These are phyloP conservation scores for Tetrahymena elliotti DNA, from an alignment of 73 alveolate species.

Conservation along the genomic window DNA sequence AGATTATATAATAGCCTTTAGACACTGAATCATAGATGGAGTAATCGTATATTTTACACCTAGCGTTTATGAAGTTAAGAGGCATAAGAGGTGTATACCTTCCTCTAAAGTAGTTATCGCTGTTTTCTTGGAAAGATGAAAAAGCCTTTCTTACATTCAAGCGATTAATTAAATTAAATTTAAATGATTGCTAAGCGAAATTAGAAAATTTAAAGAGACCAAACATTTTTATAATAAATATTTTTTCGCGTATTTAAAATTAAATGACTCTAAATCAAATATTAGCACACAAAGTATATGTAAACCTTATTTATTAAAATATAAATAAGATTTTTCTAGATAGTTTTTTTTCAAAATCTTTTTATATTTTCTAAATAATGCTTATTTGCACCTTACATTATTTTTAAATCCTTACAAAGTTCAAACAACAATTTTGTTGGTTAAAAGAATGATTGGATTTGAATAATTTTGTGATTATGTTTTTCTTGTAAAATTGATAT, in stretches of 20 bases:
- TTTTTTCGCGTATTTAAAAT: background rate
- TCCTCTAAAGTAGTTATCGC: background rate
- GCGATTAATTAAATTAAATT: background rate
- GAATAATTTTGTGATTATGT: background rate
- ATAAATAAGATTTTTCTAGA: background rate
- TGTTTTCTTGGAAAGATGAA: background rate
- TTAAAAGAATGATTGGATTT: no score
- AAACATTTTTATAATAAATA: background rate
- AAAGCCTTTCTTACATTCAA: background rate
- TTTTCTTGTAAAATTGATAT: background rate
- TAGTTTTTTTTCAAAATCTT: no score
- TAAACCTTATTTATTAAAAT: background rate
- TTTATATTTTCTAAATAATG: no score
- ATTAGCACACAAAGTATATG: background rate
- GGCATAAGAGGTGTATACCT: background rate
- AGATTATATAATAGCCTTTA: background rate
- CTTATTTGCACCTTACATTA: background rate
- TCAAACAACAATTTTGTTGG: background rate
- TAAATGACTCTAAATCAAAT: background rate
- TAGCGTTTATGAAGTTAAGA: background rate
- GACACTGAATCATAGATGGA: background rate
- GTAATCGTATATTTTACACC: background rate
- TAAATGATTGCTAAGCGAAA: background rate
- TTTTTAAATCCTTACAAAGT: background rate
- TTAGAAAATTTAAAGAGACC: background rate